Evolutionary conservation across 805 yeast species (phyloP), one percentile per base, ranked within the genome.

Genomic region (Torulaspora delbrueckii): DNA sequence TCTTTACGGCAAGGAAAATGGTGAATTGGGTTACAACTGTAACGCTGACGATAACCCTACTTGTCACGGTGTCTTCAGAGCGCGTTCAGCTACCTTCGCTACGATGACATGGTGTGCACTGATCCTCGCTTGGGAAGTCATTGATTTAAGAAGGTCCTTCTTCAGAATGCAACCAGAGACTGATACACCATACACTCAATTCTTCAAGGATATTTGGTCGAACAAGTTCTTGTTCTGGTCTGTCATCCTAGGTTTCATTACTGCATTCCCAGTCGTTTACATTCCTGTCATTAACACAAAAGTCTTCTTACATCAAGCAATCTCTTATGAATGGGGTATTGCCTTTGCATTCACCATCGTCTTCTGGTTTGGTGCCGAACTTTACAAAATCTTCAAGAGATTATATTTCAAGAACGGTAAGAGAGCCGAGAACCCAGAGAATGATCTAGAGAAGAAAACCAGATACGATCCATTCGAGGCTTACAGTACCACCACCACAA

Each of bases 81-180:
- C 89, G 3, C 77, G 96, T 62, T 78, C 95, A 3, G 78, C 84
- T 3, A 77, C 89, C 0, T 87, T 87, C 70, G 84, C 84, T 1
- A 78, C 82, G 1, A 82, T 86, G 82, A 87, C 95, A 0, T 87
- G 95, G 95, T 77, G 90, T 68, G 84, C 91, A 3, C 73, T 87
- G 48, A 62, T 86, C 24, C 70, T 85, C 38, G 93, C 95, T 1
- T 86, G 93, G 93, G 93, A 86, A 66, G 87, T 86, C 55, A 74
- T 85, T 47, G 86, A 85, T 59, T 67, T 81, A 65, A 72, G 83
- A 55, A 72, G 81, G 55, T 86, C 95, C 1, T 70, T 86, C 50
- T 85, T 86, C 66, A 68, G 69, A 43, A 82, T 82, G 86, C 76
- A 81, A 47, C 85, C 85, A 19, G 83, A 79, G 39, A 67, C 82